phyloP scores from a whole-genome alignment of 75 land plant species.

The Ceratopteris richardii region DNA sequence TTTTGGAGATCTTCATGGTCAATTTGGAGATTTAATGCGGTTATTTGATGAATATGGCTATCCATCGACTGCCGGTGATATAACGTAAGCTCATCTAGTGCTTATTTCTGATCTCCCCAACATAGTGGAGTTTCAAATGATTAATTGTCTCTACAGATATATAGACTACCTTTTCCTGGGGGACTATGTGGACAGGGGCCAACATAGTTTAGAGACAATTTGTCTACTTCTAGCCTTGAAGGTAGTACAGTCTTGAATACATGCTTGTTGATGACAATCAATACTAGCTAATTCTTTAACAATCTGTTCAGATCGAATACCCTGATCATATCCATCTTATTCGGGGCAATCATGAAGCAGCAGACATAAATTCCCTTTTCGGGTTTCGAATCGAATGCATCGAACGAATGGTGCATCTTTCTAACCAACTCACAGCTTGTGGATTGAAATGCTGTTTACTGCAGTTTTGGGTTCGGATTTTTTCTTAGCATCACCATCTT shows the following conservation, averaged over 20 bases:
- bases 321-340: slow-evolving; percentile 25
- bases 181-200: slow-evolving; percentile 29
- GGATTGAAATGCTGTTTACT: neutral
- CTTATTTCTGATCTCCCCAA: neutral
- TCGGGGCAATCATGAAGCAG: slow-evolving; percentile 31
- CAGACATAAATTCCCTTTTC: slow-evolving; percentile 29
- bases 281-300: neutral
- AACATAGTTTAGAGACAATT: slow-evolving; percentile 32
- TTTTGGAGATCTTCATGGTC: slow-evolving; percentile 94
- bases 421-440: neutral
- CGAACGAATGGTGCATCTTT: slow-evolving; percentile 18
- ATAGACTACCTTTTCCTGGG: slow-evolving; percentile 31
- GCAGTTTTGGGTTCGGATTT: neutral
- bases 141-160: slow-evolving; percentile 9
- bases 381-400: slow-evolving; percentile 30
- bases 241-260: slow-evolving; percentile 8
- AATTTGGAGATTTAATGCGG: slow-evolving; percentile 90
- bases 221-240: slow-evolving; percentile 23
- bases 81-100: slow-evolving; percentile 48
- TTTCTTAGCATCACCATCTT: neutral
- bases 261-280: neutral
- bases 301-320: slow-evolving; percentile 16
- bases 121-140: neutral
- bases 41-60: slow-evolving; percentile 89
- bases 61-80: slow-evolving; percentile 89